Base-by-base conservation (phyloP, 2,329 filamentous ascomycete genomes). In the Ophiostoma perfectum region DNA sequence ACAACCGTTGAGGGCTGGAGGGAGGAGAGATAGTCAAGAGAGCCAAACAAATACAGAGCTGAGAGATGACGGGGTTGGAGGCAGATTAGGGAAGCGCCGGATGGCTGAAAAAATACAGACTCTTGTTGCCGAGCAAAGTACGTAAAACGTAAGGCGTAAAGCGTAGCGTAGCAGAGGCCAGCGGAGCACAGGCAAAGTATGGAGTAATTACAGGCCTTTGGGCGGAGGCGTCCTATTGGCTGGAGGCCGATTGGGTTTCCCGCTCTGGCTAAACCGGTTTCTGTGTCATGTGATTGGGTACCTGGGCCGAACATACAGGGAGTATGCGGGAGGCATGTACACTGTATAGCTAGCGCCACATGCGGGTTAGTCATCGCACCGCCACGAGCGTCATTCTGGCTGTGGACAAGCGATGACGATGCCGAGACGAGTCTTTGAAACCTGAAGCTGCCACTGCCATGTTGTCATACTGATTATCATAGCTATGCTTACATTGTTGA, bases 341-440 rank as follows among this genome's bases (percentile, higher is more conserved):
- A 27, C 27, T 27, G 27, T 27, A 27, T 27, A 69, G 64, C 64
- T 69, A 66, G 52, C 67, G 67, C 67, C 67, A 66, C 67, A 55
- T 2, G 0, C 27, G 3, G 9, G 42, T 66, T 62, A 68, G 41
- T 60, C 64, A 42, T 16, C 14, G 67, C 64, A 68, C 64, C 64
- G 67, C 67, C 66, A 65, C 66, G 16, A 44, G 18, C 38, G 5
- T 62, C 58, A 62, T 62, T 55, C 1, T 36, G 18, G 47, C 6
- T 52, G n/a, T 27, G 16, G 5, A 55, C n/a, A 18, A 18, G 58
- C 55, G 18, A 55, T 55, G 49, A 55, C 49, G 49, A 55, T 60
- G 55, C 49, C 27, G 27, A 27, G 27, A 27, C 27, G 27, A 27
- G 49, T 55, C n/a, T 55, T 36, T 11, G n/a, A 9, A 6, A 0